Percentiles rank a stretch among this genome's conserved stretches.
These are phyloP conservation scores for Strobilomyces echinocephalus DNA, from an alignment of 768 basidiomycete species.

Conservation along the genomic window DNA sequence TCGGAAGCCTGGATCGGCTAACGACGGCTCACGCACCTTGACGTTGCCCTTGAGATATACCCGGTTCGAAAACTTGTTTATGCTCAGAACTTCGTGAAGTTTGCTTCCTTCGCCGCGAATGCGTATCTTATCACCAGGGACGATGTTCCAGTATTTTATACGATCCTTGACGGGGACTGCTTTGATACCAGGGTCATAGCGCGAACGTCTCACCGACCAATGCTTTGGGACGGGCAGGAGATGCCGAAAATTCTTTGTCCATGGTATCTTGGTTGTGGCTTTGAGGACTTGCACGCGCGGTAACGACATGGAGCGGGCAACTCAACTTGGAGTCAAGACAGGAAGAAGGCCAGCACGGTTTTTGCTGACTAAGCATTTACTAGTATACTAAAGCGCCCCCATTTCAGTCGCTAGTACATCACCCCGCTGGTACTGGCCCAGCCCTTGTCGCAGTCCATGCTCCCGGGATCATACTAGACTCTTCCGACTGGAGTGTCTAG, in stretches of 20 bases:
- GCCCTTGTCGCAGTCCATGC: slow-evolving; percentile 36
- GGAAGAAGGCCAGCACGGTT: background rate
- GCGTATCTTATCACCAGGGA: slow-evolving; percentile 77
- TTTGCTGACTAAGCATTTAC: slow-evolving; percentile 19
- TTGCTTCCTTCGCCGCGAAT: slow-evolving; percentile 59
- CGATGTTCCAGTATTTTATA: slow-evolving; percentile 84
- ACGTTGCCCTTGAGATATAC: slow-evolving; percentile 49
- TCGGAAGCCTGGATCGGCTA: background rate
- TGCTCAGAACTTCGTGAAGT: slow-evolving; percentile 65
- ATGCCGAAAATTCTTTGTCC: slow-evolving; percentile 66
- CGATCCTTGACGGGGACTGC: slow-evolving; percentile 60
- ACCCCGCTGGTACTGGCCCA: slow-evolving; percentile 21
- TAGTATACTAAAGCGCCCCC: background rate
- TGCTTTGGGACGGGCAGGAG: slow-evolving; percentile 56
- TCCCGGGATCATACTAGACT: slow-evolving; percentile 55
- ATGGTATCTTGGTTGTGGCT: slow-evolving; percentile 49
- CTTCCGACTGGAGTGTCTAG: slow-evolving; percentile 79
- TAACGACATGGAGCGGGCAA: slow-evolving; percentile 21
- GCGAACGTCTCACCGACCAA: slow-evolving; percentile 43
- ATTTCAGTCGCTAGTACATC: background rate
- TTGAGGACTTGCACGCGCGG: slow-evolving; percentile 36
- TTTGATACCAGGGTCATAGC: slow-evolving; percentile 43
- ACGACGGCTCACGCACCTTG: slow-evolving; percentile 22
- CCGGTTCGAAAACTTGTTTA: slow-evolving; percentile 69
- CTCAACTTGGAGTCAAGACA: too few relatives aligned